These are phyloP conservation scores for Myxozyma vanderwaltii DNA, from an alignment of 805 yeast genomes.

Conservation along the genomic window DNA sequence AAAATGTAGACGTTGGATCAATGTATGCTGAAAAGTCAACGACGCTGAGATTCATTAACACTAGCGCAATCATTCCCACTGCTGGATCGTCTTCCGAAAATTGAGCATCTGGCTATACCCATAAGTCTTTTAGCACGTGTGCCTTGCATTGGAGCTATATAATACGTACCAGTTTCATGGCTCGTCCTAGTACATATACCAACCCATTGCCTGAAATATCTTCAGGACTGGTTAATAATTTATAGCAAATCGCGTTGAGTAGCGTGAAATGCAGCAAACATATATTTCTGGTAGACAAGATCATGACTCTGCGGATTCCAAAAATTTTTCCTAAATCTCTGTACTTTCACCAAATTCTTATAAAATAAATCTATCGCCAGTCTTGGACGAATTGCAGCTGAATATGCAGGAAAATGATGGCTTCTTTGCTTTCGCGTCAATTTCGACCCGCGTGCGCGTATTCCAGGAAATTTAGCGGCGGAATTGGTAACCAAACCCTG, in stretches of 20 bases:
- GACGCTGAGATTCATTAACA: constrained; percentile 24
- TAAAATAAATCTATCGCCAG: background rate
- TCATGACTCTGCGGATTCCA: constrained; percentile 18
- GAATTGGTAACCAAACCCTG: too few relatives aligned
- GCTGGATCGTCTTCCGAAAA: constrained; percentile 29
- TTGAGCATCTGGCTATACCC: constrained; percentile 26
- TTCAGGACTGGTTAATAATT: constrained; percentile 29
- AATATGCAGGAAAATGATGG: background rate
- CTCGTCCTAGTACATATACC: constrained; percentile 30
- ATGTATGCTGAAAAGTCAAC: constrained; percentile 24
- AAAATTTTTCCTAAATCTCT: too few relatives aligned
- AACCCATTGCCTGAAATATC: constrained; percentile 29
- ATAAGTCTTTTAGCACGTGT: background rate
- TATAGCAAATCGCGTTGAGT: constrained; percentile 28
- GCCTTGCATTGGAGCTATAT: background rate
- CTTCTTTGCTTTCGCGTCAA: too few relatives aligned
- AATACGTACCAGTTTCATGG: constrained; percentile 28
- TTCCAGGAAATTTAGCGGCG: too few relatives aligned
- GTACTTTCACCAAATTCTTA: too few relatives aligned
- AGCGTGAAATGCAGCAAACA: constrained; percentile 32
- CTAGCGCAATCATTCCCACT: constrained; percentile 26
- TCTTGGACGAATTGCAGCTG: background rate
- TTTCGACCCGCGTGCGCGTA: background rate
- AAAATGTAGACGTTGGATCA: constrained; percentile 13
- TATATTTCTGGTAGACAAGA: constrained; percentile 29